phyloP scores from a whole-genome alignment of 139 green algal genomes.

The Chlamydomonas sphaeroides region DNA sequence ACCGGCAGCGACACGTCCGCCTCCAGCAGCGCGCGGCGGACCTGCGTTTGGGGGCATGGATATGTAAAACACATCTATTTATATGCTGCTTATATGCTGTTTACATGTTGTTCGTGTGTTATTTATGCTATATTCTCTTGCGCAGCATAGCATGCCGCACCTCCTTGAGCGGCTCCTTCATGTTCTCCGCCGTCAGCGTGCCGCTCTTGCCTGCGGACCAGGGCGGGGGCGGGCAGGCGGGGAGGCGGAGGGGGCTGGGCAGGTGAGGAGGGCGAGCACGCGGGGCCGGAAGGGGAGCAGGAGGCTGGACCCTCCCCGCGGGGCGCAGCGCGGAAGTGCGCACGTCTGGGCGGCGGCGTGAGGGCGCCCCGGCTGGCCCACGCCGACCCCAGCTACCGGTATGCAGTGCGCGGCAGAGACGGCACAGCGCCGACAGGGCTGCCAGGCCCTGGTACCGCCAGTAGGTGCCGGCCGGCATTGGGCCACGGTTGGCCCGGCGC shows the following conservation, averaged over 20 bases:
- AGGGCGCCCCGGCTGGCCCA: too few relatives aligned
- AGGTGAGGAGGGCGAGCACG: background rate
- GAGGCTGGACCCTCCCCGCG: background rate
- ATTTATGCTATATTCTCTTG: background rate
- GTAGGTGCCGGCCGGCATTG: too few relatives aligned
- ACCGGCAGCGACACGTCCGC: slow-evolving; percentile 95
- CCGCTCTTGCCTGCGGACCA: slow-evolving; percentile 54
- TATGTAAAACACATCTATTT: too few relatives aligned
- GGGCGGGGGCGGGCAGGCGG: background rate
- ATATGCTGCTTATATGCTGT: background rate
- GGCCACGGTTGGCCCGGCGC: too few relatives aligned
- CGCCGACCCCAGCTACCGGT: too few relatives aligned
- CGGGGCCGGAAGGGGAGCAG: background rate
- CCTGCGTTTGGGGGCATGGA: slow-evolving; percentile 60
- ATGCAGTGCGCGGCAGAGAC: too few relatives aligned
- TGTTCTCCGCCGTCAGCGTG: slow-evolving; percentile 93
- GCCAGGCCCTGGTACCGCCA: too few relatives aligned
- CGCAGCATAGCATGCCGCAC: background rate
- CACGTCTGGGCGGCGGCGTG: too few relatives aligned
- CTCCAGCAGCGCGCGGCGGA: slow-evolving; percentile 95
- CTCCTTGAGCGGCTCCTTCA: slow-evolving; percentile 83
- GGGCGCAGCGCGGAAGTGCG: too few relatives aligned
- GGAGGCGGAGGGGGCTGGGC: background rate
- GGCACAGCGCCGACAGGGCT: too few relatives aligned
- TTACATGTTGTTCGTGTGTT: background rate